Evolutionary conservation across 805 yeast genomes (phyloP), one percentile per base, ranked within the genome.

Genomic region (Clavispora phyllophila): DNA sequence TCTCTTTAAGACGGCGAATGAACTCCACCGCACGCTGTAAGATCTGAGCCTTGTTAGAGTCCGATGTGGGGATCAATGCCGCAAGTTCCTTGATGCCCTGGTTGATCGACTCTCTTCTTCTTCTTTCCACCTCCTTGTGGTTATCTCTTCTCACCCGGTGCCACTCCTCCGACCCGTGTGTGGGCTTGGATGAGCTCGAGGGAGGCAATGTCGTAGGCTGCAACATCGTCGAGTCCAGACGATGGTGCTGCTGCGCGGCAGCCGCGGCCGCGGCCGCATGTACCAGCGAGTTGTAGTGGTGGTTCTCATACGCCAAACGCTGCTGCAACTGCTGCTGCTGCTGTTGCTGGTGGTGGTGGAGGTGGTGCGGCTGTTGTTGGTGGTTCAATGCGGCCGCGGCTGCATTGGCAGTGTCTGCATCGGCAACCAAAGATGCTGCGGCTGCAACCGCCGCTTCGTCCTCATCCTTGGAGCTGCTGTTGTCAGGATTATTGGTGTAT

Each of bases 111-210:
- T 89, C 96, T 58, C 97, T 79, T 64, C 97, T 79, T 54, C 96
- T 80, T 59, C 96, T 77, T 67, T 90, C 97, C 18, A 90, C 97
- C 65, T 90, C 96, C 65, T 89, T 90, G 70, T 93, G 99, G 64
- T 88, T 90, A 55, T 87, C 87, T 56, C 85, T 82, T 56, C 96
- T 81, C 60, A 81, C 79, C 47, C 75, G 75, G 58, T 84, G 88
- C 91, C 93, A 86, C 61, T 85, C 95, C 36, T 82, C 87, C 24
- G 84, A 65, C n/a, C 93, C 93, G 36, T 82, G 84, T 9, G 67
- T 58, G 3, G 90, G 87, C 61, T 80, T 82, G 45, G 45, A 47
- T 18, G 47, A 45, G 26, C 48, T 45, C 19, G 51, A 49, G 1
- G 52, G 55, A 1, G 62, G 60, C 43, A 65, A 56, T 5, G 66